These are phyloP conservation scores for Mycena belliarum DNA, from an alignment of 768 basidiomycete genomes.

Conservation along the genomic window DNA sequence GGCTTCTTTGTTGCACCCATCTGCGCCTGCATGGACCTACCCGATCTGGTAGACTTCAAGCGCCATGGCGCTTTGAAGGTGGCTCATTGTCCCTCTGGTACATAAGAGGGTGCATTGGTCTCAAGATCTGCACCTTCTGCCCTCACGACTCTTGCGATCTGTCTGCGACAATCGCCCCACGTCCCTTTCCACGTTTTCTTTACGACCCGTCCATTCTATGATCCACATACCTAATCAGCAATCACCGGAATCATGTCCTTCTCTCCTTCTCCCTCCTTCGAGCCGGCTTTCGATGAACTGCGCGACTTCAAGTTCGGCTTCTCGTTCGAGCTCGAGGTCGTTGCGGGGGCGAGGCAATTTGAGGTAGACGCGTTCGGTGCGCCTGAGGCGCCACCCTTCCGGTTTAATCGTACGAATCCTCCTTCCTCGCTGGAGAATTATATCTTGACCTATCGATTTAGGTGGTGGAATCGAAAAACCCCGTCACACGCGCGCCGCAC, in stretches of 20 bases:
- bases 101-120: not conserved
- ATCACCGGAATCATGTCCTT: not conserved
- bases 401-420: no score
- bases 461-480: no score
- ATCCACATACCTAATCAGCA: not conserved
- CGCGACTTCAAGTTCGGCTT: not conserved
- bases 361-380: not conserved
- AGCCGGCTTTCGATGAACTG: not conserved
- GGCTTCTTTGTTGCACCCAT: not conserved
- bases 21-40: not conserved
- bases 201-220: not conserved
- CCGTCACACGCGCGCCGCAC: not conserved
- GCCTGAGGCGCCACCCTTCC: not conserved
- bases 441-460: no score
- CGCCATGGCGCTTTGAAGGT: not conserved
- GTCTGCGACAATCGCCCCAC: not conserved
- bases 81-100: not conserved
- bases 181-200: not conserved
- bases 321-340: not conserved
- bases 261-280: not conserved
- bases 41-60: not conserved
- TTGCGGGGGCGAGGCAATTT: not conserved
- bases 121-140: not conserved
- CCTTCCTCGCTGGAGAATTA: no score
- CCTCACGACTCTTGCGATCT: not conserved